Base-by-base conservation (phyloP, 768 basidiomycete genomes). In the Coprinopsis marcescibilis region DNA sequence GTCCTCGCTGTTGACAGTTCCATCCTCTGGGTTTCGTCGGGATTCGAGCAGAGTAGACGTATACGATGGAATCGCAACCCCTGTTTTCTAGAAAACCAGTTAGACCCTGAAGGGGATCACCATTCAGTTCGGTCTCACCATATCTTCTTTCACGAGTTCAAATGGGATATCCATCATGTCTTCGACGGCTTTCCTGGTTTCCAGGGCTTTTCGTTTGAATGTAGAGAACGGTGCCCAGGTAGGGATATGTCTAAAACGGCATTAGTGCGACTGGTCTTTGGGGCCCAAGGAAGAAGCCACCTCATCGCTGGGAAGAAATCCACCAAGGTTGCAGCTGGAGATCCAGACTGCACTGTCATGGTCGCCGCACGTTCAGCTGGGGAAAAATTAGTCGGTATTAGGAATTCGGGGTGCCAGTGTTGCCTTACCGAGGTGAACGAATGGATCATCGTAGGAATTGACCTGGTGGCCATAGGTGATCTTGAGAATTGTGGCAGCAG, bases 91-190 rank as follows among this genome's bases (percentile, higher is more conserved):
- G 24, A 43, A 47, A 37, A 7, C 45, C 17, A 36, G 33, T 21
- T 36, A 27, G 33, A 45, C 45, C 54, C 48, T 39, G 49, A 47
- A 44, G 26, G 39, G 45, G 24, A 35, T 45, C 19, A 14, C n/a
- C 21, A 50, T 20, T 42, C 14, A 33, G 19, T 29, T 19, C 39
- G 4, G 35, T 27, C 67, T 27, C 43, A 75, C 77, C 71, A 79
- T 69, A 37, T 72, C 64, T 25, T 63, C 60, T 53, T 72, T 75
- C 19, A 78, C 76, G 52, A 66, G 67, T 23, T 74, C 70, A 48
- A 70, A 80, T 1, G 78, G 78, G 17, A 72, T 57, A 48, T 73
- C 64, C 63, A 77, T 71, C 72, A 77, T 72, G 23, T 55, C 65
- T 32, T 70, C 66, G 10, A 77, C 75, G 5, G 70, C 69, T 54